Percentiles rank a stretch among this genome's conserved stretches.
Conservation (phyloP, 2,329 filamentous ascomycete genomes). For the Neurospora crassa region DNA sequence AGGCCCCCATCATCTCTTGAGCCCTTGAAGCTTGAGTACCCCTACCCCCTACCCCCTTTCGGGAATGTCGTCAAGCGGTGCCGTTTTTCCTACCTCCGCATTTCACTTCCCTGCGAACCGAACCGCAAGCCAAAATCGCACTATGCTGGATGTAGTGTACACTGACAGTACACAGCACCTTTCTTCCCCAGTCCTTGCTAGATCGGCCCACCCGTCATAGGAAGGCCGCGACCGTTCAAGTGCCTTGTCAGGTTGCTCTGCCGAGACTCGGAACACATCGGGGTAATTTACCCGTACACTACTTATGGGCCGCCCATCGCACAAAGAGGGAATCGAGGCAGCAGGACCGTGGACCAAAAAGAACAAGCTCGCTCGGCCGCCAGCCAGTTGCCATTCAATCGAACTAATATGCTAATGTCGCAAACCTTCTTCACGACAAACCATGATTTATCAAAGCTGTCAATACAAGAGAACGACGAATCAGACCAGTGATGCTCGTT, state of each 20-base stretch:
- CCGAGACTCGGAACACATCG: not conserved
- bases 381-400: not conserved
- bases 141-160: constrained; percentile 1
- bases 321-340: not conserved
- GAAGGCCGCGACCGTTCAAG: not conserved
- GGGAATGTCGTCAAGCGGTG: constrained; percentile 20
- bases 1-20: not conserved
- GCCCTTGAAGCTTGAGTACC: not conserved
- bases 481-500: not conserved
- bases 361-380: not conserved
- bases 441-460: not conserved
- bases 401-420: not conserved
- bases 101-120: constrained; percentile 5
- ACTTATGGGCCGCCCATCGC: not conserved
- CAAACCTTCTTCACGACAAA: not conserved
- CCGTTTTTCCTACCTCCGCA: constrained; percentile 18
- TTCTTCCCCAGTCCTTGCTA: not conserved
- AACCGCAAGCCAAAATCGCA: constrained; percentile 1
- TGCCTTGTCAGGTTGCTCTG: not conserved
- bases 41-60: constrained; percentile 12
- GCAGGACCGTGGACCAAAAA: not conserved
- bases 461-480: not conserved
- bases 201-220: not conserved
- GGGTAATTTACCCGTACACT: not conserved
- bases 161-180: not conserved